Evolutionary conservation across 73 alveolate species (phyloP).

Genomic region (Tetrahymena thermophila): DNA sequence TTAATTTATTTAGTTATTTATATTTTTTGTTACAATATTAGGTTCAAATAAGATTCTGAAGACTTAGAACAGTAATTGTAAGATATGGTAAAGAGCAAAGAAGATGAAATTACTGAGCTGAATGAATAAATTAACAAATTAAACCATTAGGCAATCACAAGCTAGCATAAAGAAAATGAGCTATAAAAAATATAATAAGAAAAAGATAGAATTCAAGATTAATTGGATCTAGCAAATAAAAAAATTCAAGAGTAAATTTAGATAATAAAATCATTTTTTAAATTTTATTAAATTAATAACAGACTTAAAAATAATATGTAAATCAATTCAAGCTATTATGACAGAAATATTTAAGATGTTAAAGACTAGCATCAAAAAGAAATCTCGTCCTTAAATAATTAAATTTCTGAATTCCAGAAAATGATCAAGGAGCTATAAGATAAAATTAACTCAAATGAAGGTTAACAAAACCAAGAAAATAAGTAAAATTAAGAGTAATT

Average conservation of each 20-base stretch:
- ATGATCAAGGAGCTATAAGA: not conserved
- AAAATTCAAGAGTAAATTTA: not conserved
- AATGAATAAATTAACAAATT: not conserved
- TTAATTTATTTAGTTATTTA: not conserved
- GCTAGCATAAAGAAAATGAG: not conserved
- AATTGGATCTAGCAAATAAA: not conserved
- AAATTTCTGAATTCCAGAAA: not conserved
- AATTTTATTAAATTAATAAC: not conserved
- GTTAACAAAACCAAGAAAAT: not conserved
- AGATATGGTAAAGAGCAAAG: not conserved
- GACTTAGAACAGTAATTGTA: not conserved
- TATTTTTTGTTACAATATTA: not conserved
- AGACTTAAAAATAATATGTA: not conserved
- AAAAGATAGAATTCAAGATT: not conserved
- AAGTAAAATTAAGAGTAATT: not conserved
- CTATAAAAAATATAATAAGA: not conserved
- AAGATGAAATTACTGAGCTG: not conserved
- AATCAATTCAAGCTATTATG: not conserved
- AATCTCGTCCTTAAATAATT: not conserved
- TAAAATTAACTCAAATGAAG: not conserved
- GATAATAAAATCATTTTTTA: too few relatives aligned
- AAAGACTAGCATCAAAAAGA: not conserved
- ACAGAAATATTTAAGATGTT: not conserved
- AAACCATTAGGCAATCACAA: not conserved
- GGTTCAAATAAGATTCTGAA: not conserved